These are phyloP conservation scores for Tolypocladium ovalisporum DNA, from an alignment of 2,329 filamentous ascomycete species.

Conservation along the genomic window DNA sequence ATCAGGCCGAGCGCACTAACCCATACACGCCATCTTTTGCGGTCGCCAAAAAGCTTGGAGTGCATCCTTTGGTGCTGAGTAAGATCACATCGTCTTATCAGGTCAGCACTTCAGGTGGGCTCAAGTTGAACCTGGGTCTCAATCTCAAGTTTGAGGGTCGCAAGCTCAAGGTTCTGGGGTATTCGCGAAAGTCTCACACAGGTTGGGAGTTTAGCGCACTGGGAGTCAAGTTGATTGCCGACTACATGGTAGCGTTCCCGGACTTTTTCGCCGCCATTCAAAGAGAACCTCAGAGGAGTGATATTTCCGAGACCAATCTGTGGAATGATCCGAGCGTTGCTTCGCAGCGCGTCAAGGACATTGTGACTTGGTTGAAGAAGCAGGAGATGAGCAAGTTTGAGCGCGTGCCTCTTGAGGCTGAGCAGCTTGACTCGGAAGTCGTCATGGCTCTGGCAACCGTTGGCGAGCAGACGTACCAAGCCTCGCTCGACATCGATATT, in stretches of 20 bases:
- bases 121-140: conserved; percentile 80
- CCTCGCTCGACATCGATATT: conserved; percentile 41
- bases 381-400: conserved; percentile 89
- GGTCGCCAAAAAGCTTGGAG: conserved; percentile 70
- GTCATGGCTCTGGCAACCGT: conserved; percentile 71
- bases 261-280: conserved; percentile 90
- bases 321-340: conserved; percentile 65
- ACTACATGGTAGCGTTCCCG: conserved; percentile 90
- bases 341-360: conserved; percentile 78
- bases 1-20: conserved; percentile 55
- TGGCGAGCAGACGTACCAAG: conserved; percentile 52
- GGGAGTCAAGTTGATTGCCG: conserved; percentile 67
- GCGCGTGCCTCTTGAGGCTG: conserved; percentile 88
- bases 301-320: conserved; percentile 75
- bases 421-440: conserved; percentile 86
- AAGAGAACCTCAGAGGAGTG: conserved; percentile 72
- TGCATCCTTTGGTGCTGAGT: conserved; percentile 81
- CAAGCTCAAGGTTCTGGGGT: conserved; percentile 91
- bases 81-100: conserved; percentile 95
- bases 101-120: conserved; percentile 64
- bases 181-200: conserved; percentile 72
- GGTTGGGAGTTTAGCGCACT: conserved; percentile 95
- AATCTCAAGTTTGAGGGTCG: conserved; percentile 96
- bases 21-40: conserved; percentile 79
- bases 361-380: conserved; percentile 84